Percentiles rank a stretch among this genome's conserved stretches.
Conservation (phyloP, 2,329 filamentous ascomycete species). For the Moelleriella libera region DNA sequence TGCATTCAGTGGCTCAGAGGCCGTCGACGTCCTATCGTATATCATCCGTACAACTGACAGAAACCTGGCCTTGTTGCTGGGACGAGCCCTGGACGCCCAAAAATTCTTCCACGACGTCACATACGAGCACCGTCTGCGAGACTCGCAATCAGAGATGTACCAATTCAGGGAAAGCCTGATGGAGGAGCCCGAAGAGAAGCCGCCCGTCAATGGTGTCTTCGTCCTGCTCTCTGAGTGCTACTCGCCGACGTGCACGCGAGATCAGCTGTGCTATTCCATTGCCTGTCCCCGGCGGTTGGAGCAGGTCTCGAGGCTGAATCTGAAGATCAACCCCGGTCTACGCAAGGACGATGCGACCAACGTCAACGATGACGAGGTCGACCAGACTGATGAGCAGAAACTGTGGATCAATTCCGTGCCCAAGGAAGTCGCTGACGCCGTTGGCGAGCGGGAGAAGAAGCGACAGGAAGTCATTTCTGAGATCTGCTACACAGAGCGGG, state of each 20-base stretch:
- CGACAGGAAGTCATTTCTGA: constrained; percentile 96
- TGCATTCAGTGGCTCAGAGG: constrained; percentile 88
- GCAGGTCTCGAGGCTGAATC: constrained; percentile 84
- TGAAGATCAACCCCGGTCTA: constrained; percentile 83
- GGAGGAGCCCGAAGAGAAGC: constrained; percentile 62
- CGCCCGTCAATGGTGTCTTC: constrained; percentile 82
- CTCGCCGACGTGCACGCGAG: constrained; percentile 89
- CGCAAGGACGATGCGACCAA: constrained; percentile 45
- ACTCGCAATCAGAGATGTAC: constrained; percentile 90
- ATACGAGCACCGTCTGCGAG: constrained; percentile 87
- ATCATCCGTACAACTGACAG: constrained; percentile 96
- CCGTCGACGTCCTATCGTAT: constrained; percentile 87
- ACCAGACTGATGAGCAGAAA: constrained; percentile 89
- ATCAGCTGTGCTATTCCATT: constrained; percentile 95
- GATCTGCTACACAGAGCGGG: constrained; percentile 94
- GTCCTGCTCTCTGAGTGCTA: constrained; percentile 95
- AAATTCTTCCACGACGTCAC: constrained; percentile 99
- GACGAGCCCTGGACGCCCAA: constrained; percentile 85
- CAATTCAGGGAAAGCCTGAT: constrained; percentile 90
- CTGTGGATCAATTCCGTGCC: constrained; percentile 98
- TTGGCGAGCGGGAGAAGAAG: constrained; percentile 88
- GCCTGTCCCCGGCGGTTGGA: constrained; percentile 87
- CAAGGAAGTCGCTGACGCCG: constrained; percentile 82
- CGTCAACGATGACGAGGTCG: constrained; percentile 63
- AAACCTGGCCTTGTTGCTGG: constrained; percentile 81